These are phyloP conservation scores for Astragalus glycyphyllos DNA, from an alignment of 306 rosid genomes.

Conservation along the genomic window DNA sequence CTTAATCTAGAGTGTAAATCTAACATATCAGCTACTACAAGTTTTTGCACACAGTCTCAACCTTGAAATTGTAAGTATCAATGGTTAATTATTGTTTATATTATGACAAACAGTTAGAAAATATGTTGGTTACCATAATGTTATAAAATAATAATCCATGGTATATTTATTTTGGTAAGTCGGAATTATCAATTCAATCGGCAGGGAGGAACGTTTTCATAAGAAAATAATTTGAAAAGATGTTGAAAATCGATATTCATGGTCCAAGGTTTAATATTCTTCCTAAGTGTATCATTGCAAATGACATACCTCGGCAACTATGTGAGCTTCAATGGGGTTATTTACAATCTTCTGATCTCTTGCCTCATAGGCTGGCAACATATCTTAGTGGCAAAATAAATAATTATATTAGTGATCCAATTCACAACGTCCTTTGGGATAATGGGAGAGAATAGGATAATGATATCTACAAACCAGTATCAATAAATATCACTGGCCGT, in stretches of 20 bases:
- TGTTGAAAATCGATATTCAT: conserved; percentile 7
- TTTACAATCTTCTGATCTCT: conserved; percentile 72
- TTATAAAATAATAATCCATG: neutral
- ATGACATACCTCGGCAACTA: conserved; percentile 69
- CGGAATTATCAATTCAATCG: neutral
- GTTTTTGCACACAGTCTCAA: neutral
- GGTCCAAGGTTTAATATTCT: conserved; percentile 32
- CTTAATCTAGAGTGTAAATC: neutral
- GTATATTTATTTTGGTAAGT: neutral
- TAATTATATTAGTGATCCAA: conserved; percentile 29
- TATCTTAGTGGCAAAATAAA: conserved; percentile 53
- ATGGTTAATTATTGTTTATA: conserved; percentile 4
- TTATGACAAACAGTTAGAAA: neutral
- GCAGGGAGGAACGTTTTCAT: conserved; percentile 5
- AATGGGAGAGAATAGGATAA: conserved; percentile 35
- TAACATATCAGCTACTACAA: neutral
- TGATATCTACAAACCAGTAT: conserved; percentile 67
- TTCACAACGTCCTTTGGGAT: conserved; percentile 16
- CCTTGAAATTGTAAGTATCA: conserved; percentile 28
- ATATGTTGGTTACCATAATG: neutral
- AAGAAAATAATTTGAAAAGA: conserved; percentile 10
- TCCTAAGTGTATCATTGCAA: conserved; percentile 18
- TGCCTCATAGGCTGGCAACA: conserved; percentile 80
- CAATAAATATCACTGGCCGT: conserved; percentile 84
- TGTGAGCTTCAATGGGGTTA: conserved; percentile 85